These are phyloP conservation scores for Fonsecaea pugnacius DNA, from an alignment of 2,329 filamentous ascomycete species.

Conservation along the genomic window DNA sequence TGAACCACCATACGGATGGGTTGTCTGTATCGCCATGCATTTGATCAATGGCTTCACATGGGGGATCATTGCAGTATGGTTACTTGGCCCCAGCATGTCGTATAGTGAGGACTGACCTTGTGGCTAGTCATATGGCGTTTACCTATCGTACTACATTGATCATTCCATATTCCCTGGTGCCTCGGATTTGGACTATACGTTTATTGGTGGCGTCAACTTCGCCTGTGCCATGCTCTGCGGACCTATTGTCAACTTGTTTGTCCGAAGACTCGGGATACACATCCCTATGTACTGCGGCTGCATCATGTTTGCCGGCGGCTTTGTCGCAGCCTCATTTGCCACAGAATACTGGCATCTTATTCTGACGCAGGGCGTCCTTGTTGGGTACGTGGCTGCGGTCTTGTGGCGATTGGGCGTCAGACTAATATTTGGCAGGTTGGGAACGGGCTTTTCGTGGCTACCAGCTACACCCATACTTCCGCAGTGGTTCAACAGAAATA, in stretches of 20 bases:
- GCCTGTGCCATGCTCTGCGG: slow-evolving; percentile 38
- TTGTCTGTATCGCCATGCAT: slow-evolving; percentile 38
- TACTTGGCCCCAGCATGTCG: too few species aligned
- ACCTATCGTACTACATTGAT: slow-evolving; percentile 49
- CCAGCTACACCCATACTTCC: slow-evolving; percentile 37
- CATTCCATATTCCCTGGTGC: slow-evolving; percentile 39
- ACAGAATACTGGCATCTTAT: slow-evolving; percentile 38
- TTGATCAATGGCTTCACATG: slow-evolving; percentile 43
- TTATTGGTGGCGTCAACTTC: slow-evolving; percentile 42
- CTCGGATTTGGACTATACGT: slow-evolving; percentile 40
- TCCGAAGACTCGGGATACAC: slow-evolving; percentile 34
- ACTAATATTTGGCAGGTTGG: slow-evolving; percentile 25
- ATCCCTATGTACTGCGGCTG: slow-evolving; percentile 37
- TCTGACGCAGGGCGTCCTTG: slow-evolving; percentile 39
- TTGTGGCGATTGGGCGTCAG: background rate
- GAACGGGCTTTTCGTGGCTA: slow-evolving; percentile 39
- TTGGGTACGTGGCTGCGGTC: slow-evolving; percentile 29
- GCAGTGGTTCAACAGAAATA: slow-evolving; percentile 42
- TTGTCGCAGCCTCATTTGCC: slow-evolving; percentile 40
- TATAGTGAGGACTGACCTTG: background rate
- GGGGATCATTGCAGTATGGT: slow-evolving; percentile 39
- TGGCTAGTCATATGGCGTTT: slow-evolving; percentile 47
- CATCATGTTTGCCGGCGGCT: slow-evolving; percentile 35
- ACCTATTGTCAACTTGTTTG: slow-evolving; percentile 38
- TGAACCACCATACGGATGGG: slow-evolving; percentile 43